A percentile compares a stretch with the other conserved stretches of the same genome.
phyloP scores from a whole-genome alignment of 148 eudicot genomes.

The Heliosperma pusillum region DNA sequence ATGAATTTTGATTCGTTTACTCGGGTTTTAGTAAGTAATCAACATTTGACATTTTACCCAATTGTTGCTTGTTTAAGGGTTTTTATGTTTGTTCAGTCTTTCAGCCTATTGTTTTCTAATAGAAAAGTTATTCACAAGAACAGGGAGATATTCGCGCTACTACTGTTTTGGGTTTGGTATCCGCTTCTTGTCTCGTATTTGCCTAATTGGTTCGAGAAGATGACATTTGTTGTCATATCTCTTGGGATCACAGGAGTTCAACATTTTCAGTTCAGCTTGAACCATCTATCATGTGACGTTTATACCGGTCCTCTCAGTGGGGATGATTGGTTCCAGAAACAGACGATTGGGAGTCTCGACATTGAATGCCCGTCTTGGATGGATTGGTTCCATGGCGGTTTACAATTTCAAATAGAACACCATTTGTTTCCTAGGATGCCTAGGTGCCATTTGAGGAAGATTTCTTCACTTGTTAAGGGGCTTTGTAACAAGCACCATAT shows the following conservation, averaged over 20 bases:
- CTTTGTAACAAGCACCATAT: slow-evolving; percentile 48
- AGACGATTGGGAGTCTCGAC: slow-evolving; percentile 38
- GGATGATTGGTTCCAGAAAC: slow-evolving; percentile 52
- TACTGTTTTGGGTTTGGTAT: slow-evolving; percentile 55
- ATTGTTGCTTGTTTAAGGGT: slow-evolving; percentile 46
- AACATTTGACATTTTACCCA: slow-evolving; percentile 53
- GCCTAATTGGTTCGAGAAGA: slow-evolving; percentile 44
- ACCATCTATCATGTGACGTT: slow-evolving; percentile 41
- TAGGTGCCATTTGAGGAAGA: slow-evolving; percentile 40
- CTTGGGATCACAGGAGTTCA: slow-evolving; percentile 43
- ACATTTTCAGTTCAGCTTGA: slow-evolving; percentile 47
- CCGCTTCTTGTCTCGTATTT: slow-evolving; percentile 43
- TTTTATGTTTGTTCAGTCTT: slow-evolving; percentile 39
- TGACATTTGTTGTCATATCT: slow-evolving; percentile 34
- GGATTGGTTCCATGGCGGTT: slow-evolving; percentile 67
- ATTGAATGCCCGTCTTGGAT: slow-evolving; percentile 45
- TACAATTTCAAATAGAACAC: slow-evolving; percentile 54
- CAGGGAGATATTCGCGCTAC: slow-evolving; percentile 36
- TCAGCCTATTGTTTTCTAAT: slow-evolving; percentile 38
- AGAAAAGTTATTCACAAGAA: slow-evolving; percentile 31
- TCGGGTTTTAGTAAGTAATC: slow-evolving; percentile 44
- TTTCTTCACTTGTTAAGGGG: slow-evolving; percentile 47
- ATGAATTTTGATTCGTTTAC: slow-evolving; percentile 37
- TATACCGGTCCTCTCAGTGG: slow-evolving; percentile 39
- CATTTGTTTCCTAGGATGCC: slow-evolving; percentile 58